These are phyloP conservation scores for Emericellopsis cladophorae DNA, from an alignment of 2,329 filamentous ascomycete species.

Conservation along the genomic window DNA sequence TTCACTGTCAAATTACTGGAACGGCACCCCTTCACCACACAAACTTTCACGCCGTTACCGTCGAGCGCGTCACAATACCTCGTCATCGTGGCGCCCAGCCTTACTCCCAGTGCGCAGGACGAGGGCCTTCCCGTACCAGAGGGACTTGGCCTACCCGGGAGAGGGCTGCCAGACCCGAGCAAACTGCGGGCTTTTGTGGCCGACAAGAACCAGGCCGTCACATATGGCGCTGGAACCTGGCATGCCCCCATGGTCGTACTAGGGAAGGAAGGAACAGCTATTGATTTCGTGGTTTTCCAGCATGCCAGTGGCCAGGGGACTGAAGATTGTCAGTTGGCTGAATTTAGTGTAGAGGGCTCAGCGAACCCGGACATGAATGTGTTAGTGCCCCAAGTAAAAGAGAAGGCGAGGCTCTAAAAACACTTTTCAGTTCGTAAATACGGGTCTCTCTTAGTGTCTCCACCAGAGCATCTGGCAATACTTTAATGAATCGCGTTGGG, in stretches of 20 bases:
- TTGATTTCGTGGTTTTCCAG: conserved; percentile 86
- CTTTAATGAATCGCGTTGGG: too few species aligned
- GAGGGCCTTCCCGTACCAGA: conserved; percentile 13
- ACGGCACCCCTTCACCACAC: conserved; percentile 84
- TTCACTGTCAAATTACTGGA: conserved; percentile 67
- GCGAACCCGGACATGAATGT: conserved; percentile 12
- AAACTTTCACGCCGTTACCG: conserved; percentile 77
- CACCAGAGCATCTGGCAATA: too few species aligned
- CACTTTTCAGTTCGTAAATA: too few species aligned
- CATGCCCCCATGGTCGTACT: conserved; percentile 93
- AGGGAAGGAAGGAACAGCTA: conserved; percentile 39
- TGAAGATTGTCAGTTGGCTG: conserved; percentile 83
- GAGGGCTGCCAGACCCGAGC: conserved; percentile 59
- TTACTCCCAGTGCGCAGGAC: conserved; percentile 28
- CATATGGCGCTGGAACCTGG: conserved; percentile 85
- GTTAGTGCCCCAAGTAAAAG: not conserved
- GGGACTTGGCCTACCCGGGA: conserved; percentile 33
- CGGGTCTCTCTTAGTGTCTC: too few species aligned
- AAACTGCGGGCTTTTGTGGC: conserved; percentile 69
- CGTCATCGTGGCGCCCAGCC: conserved; percentile 76
- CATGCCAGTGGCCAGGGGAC: conserved; percentile 68
- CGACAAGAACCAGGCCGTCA: conserved; percentile 68
- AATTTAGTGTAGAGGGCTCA: conserved; percentile 16
- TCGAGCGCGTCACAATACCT: conserved; percentile 49
- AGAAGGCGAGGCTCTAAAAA: not conserved